phyloP scores from a whole-genome alignment of 169 alveolate genomes.

The Plasmodium blacklocki region DNA sequence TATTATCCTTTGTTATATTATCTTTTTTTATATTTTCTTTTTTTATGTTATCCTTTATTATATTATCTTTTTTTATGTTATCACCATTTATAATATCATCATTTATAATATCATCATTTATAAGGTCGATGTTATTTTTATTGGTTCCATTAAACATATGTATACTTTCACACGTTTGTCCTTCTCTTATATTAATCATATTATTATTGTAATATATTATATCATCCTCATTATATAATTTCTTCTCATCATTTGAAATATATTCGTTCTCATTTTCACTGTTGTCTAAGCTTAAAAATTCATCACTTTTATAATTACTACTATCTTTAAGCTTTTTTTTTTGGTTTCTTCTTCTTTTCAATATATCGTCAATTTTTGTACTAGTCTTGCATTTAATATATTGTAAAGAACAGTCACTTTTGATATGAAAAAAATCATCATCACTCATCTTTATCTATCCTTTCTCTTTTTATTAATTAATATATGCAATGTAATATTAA shows the following conservation, averaged over 20 bases:
- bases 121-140: too few species aligned
- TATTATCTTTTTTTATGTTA: too few species aligned
- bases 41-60: too few species aligned
- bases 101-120: too few species aligned
- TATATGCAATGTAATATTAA: too few species aligned
- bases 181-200: too few species aligned
- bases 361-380: slow-evolving; percentile 72
- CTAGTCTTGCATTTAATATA: slow-evolving; percentile 69
- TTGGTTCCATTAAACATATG: too few species aligned
- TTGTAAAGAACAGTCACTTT: slow-evolving; percentile 37
- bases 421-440: slow-evolving; percentile 71
- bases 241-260: not conserved
- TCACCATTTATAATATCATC: too few species aligned
- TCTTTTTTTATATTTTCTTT: too few species aligned
- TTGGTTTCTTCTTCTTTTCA: slow-evolving; percentile 46
- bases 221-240: not conserved
- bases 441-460: slow-evolving; percentile 55
- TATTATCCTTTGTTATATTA: too few species aligned
- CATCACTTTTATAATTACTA: not conserved
- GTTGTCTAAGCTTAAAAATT: slow-evolving; percentile 7
- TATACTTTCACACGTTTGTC: too few species aligned
- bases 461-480: not conserved
- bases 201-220: not conserved
- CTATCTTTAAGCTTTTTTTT: slow-evolving; percentile 12
- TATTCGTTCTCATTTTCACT: not conserved